Conservation (phyloP, 331 rosid genomes). For the Acacia concinna region DNA sequence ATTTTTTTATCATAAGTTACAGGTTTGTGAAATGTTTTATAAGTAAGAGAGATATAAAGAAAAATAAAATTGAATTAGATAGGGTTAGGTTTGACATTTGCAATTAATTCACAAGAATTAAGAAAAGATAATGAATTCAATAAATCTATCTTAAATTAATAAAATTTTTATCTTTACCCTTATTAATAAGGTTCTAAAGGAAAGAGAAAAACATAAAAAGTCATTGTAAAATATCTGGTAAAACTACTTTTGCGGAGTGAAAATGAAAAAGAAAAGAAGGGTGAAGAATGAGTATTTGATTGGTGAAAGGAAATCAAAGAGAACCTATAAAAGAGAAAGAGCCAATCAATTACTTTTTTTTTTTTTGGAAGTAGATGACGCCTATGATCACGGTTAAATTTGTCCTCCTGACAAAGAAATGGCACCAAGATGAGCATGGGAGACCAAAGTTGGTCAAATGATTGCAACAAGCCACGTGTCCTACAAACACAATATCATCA, state of each 20-base stretch:
- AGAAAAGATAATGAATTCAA: too few relatives aligned
- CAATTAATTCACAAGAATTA: too few relatives aligned
- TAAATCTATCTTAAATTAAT: too few relatives aligned
- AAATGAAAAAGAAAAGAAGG: not conserved
- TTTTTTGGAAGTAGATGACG: not conserved
- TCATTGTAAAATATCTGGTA: not conserved
- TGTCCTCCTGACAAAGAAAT: conserved; percentile 24
- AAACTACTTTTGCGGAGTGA: not conserved
- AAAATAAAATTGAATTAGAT: not conserved
- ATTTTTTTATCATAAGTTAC: not conserved
- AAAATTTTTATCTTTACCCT: too few relatives aligned
- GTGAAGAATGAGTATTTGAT: not conserved
- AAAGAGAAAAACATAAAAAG: too few relatives aligned
- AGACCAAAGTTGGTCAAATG: conserved; percentile 28
- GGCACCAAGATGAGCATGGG: conserved; percentile 22
- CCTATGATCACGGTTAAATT: conserved; percentile 27
- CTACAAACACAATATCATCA: conserved; percentile 19
- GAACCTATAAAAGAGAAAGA: not conserved
- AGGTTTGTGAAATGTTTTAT: not conserved
- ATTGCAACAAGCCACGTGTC: conserved; percentile 30
- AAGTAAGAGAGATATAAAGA: not conserved
- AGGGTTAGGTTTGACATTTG: not conserved
- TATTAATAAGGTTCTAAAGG: too few relatives aligned
- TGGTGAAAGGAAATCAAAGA: not conserved
- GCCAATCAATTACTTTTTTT: not conserved